A percentile compares a stretch with the other conserved stretches of the same genome.
Evolutionary conservation across 495 filamentous ascomycete species (phyloP).

Genomic region (Penicillium cosmopolitanum): DNA sequence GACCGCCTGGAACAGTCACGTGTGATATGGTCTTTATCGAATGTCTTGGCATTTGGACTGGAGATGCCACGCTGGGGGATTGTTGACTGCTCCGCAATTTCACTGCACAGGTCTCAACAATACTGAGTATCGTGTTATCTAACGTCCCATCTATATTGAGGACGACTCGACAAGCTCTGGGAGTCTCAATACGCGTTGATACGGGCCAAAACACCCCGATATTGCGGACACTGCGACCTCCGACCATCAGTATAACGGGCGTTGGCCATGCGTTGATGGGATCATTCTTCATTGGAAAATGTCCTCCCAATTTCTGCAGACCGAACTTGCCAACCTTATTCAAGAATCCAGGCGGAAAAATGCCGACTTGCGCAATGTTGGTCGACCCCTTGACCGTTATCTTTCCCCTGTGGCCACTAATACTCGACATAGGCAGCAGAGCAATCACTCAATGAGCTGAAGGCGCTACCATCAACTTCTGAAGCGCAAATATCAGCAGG

Average conservation of each 20-base stretch:
- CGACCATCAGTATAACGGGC: slow-evolving; percentile 22
- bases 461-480: slow-evolving; percentile 71
- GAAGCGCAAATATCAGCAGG: slow-evolving; percentile 85
- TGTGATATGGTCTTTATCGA: slow-evolving; percentile 38
- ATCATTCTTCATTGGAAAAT: slow-evolving; percentile 57
- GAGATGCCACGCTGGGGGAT: slow-evolving; percentile 43
- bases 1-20: slow-evolving; percentile 27
- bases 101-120: neutral
- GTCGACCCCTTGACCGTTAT: slow-evolving; percentile 25
- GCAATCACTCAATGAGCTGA: slow-evolving; percentile 89
- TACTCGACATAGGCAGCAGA: slow-evolving; percentile 73
- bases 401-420: slow-evolving; percentile 21
- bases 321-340: slow-evolving; percentile 88
- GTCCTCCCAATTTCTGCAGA: slow-evolving; percentile 88
- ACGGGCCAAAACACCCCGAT: slow-evolving; percentile 1
- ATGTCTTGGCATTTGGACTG: slow-evolving; percentile 36
- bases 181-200: neutral
- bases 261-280: slow-evolving; percentile 42
- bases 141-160: neutral
- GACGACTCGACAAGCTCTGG: neutral
- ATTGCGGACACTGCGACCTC: slow-evolving; percentile 23
- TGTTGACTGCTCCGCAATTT: slow-evolving; percentile 24
- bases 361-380: slow-evolving; percentile 80
- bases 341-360: slow-evolving; percentile 96
- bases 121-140: neutral